A percentile compares a stretch with the other conserved stretches of the same genome.
Conservation (phyloP, 164 flowering plant genomes). For the Aristolochia californica region DNA sequence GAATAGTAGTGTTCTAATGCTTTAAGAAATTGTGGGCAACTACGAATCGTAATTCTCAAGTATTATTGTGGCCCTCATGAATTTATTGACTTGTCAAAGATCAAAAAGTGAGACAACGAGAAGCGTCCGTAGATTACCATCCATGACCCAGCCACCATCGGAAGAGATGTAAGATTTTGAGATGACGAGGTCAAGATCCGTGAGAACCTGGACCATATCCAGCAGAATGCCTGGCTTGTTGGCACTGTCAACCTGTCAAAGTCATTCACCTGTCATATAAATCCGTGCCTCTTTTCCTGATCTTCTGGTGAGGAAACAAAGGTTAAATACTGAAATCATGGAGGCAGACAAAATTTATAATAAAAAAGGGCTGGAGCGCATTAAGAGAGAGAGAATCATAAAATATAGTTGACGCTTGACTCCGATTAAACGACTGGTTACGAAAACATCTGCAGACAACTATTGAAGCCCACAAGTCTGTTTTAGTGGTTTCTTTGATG, state of each 20-base stretch:
- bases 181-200: slow-evolving; percentile 84
- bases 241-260: slow-evolving; percentile 67
- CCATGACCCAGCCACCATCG: slow-evolving; percentile 97
- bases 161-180: slow-evolving; percentile 87
- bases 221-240: slow-evolving; percentile 75
- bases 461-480: too few relatives aligned
- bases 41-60: too few relatives aligned
- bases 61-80: not conserved
- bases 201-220: slow-evolving; percentile 89
- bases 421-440: too few relatives aligned
- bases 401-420: too few relatives aligned
- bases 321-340: too few relatives aligned
- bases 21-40: too few relatives aligned
- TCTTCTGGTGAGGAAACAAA: too few relatives aligned
- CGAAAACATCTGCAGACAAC: too few relatives aligned
- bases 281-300: not conserved
- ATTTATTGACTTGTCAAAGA: not conserved
- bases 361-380: too few relatives aligned
- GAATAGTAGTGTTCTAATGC: not conserved
- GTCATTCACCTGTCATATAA: not conserved
- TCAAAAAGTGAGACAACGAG: not conserved
- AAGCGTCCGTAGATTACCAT: slow-evolving; percentile 39
- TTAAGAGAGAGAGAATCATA: too few relatives aligned
- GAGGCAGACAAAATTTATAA: too few relatives aligned
- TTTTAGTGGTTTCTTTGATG: too few relatives aligned